Evolutionary conservation across 2,329 filamentous ascomycete genomes (phyloP), one percentile per base, ranked within the genome.

Genomic region (Alternaria metachromatica): DNA sequence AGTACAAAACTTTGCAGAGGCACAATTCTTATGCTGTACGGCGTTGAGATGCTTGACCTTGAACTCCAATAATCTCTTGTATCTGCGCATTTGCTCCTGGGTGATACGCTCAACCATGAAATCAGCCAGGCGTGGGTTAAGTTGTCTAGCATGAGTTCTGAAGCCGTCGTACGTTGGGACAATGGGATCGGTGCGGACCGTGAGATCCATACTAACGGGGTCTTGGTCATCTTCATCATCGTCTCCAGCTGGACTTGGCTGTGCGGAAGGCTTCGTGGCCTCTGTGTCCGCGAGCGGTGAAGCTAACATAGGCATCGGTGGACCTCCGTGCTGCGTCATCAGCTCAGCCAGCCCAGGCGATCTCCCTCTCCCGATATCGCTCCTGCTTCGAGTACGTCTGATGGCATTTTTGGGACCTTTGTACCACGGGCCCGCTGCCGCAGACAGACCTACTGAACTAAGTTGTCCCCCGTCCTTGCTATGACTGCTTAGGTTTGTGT

Each of bases 81-180:
- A 97, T 59, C 94, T 88, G 63, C 89, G 84, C 50, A 90, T 83
- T 77, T 97, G 93, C 73, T 97, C 93, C 68, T 92, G 87, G 0
- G 92, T 92, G 69, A 97, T 91, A 49, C 94, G 89, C 28, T 96
- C 91, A 13, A 95, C 87, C 67, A 97, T 84, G 78, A 89, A 85
- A 9, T 85, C 81, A n/a, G 84, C 83, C 61, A 97, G 83, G 11
- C 85, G 82, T n/a, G 93, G 92, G 73, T 96, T 96, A 46, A 96
- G 81, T 63, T 87, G 85, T 49, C 89, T 81, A 18, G 95, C 87
- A 73, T 97, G 91, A 23, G 88, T 85, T 68, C 88, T 89, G 80
- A 97, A 97, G 0, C 94, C 94, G 63, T 89, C 87, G 23, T 90
- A 81, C 18, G 88, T 94, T 1, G 94, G 92, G 10, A 89, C 86